These are phyloP conservation scores for Nicotiana rustica DNA, from an alignment of 305 asterid genomes.

Conservation along the genomic window DNA sequence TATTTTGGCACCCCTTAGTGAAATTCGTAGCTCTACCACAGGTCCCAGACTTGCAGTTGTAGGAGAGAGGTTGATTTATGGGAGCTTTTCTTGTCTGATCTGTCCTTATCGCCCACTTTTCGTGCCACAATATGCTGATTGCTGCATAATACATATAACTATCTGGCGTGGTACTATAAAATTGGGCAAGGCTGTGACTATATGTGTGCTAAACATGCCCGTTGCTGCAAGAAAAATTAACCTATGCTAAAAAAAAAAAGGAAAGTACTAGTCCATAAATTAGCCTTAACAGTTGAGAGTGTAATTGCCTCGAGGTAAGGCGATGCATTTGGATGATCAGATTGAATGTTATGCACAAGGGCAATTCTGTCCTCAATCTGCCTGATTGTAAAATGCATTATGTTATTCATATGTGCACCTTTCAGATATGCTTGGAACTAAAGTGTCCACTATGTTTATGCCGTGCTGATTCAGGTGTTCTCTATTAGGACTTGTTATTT, in stretches of 20 bases:
- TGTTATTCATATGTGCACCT: neutral
- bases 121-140: neutral
- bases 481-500: neutral
- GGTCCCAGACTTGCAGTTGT: neutral
- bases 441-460: neutral
- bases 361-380: neutral
- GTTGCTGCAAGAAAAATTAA: neutral
- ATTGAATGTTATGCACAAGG: neutral
- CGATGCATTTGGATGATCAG: constrained; percentile 14
- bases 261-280: neutral
- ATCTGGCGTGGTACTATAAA: neutral
- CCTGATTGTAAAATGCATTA: neutral
- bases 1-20: no score
- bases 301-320: neutral
- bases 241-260: neutral
- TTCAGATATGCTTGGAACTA: constrained; percentile 2
- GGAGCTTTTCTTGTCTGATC: constrained; percentile 6
- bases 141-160: constrained; percentile 8
- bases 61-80: neutral
- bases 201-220: neutral
- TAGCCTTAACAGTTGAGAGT: constrained; percentile 6
- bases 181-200: constrained; percentile 1
- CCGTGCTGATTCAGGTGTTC: neutral
- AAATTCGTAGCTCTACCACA: no score
- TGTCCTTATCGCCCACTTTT: constrained; percentile 17